Evolutionary conservation across 768 basidiomycete species (phyloP), one percentile per base, ranked within the genome.

Genomic region (Russula foetens): DNA sequence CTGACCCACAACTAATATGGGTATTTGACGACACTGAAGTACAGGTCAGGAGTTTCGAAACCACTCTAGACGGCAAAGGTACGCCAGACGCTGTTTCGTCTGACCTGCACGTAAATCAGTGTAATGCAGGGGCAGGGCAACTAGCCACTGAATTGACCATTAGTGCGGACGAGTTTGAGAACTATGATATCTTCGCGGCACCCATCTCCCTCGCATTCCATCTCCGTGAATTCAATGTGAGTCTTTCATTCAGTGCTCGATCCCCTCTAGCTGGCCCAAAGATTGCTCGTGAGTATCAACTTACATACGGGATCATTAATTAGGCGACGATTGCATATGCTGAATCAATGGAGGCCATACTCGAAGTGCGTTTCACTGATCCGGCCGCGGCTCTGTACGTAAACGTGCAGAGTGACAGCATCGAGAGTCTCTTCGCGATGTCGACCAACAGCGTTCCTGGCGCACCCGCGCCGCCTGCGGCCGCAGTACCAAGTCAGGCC

Each of bases 261-360:
- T 26, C 35, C 46, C 61, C 62, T 45, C 35, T 48, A 31, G 19
- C 26, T 52, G 39, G 19, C 29, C 23, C 48, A 29, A 31, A 12
- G 26, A 29, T 53, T 49, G 24, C 33, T 23, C 6, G 3, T 51
- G 26, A 33, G 35, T 54, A 31, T 58, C 15, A 33, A 48, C 39
- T 24, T 17, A 31, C 28, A 15, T 52, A 49, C 45, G 51, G 31
- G 14, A n/a, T n/a, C 24, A 51, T 28, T 21, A 3, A 62, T 50
- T 63, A 92, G 90, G 90, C 90, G 7, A 88, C 88, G 1, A 84
- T 91, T 57, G 78, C 84, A 7, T 91, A 85, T 69, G 88, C 89
- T 1, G 90, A 92, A 67, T 81, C 84, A 3, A 82, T 84, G 73
- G 75, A 81, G 12, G 74, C 84, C 39, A 69, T 83, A 6, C 76